Percentiles rank a stretch among this genome's conserved stretches.
Conservation (phyloP, 495 filamentous ascomycete species). For the Aspergillus cavernicola region DNA sequence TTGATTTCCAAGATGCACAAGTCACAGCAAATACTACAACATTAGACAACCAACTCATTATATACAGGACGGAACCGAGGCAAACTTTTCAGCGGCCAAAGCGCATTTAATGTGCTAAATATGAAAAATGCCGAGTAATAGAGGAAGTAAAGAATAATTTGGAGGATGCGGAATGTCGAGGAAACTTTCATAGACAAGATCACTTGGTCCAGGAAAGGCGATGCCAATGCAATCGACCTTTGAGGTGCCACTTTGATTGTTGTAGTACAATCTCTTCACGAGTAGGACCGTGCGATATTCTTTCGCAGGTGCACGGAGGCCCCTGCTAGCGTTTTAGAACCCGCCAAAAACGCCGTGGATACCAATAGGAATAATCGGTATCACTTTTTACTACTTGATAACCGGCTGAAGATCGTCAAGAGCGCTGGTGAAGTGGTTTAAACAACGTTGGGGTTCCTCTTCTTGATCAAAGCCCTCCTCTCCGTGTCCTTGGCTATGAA, state of each 20-base stretch:
- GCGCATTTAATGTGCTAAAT: neutral
- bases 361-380: slow-evolving; percentile 35
- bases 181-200: too few species aligned
- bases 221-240: neutral
- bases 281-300: neutral
- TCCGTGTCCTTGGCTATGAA: slow-evolving; percentile 68
- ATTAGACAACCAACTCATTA: neutral
- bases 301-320: slow-evolving; percentile 8
- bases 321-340: slow-evolving; percentile 39
- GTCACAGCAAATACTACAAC: slow-evolving; percentile 1
- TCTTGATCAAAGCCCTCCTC: slow-evolving; percentile 66
- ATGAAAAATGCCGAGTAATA: neutral
- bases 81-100: slow-evolving; percentile 6
- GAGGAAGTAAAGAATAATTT: neutral
- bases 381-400: slow-evolving; percentile 23
- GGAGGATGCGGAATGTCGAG: too few species aligned
- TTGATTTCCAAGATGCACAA: slow-evolving; percentile 10
- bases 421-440: slow-evolving; percentile 18
- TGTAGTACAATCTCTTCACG: slow-evolving; percentile 1
- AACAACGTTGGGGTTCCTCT: slow-evolving; percentile 43
- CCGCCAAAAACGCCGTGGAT: slow-evolving; percentile 48
- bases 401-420: slow-evolving; percentile 13
- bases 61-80: slow-evolving; percentile 9
- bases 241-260: neutral
- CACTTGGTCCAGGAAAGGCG: neutral